These are phyloP conservation scores for Aspergillus neotritici DNA, from an alignment of 2,329 filamentous ascomycete species.

Conservation along the genomic window DNA sequence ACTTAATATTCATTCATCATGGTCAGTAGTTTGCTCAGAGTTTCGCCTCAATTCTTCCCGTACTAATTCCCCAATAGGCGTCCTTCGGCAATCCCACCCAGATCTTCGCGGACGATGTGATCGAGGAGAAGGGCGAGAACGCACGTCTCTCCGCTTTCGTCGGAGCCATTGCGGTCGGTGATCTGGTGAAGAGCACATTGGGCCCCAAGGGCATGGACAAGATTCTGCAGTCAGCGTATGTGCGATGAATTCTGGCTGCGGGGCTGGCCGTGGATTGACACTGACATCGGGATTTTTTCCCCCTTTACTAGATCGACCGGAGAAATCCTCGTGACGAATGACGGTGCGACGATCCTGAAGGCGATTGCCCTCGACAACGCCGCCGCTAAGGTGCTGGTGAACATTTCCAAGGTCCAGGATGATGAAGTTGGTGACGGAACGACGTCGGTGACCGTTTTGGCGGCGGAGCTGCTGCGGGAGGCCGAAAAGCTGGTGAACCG, in stretches of 20 bases:
- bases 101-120: constrained; percentile 96
- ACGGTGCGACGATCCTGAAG: constrained; percentile 97
- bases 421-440: constrained; percentile 98
- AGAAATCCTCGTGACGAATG: constrained; percentile 97
- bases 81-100: constrained; percentile 71
- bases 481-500: constrained; percentile 95
- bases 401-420: constrained; percentile 98
- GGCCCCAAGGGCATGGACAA: constrained; percentile 99
- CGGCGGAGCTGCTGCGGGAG: constrained; percentile 89
- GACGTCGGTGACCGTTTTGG: constrained; percentile 93
- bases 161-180: constrained; percentile 93
- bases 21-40: constrained; percentile 16
- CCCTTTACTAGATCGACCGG: constrained; percentile 66
- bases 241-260: constrained; percentile 22
- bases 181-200: constrained; percentile 93
- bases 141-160: constrained; percentile 97
- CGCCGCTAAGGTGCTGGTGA: constrained; percentile 95
- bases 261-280: constrained; percentile 7
- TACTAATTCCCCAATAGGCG: constrained; percentile 23
- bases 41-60: constrained; percentile 5
- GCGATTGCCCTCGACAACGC: constrained; percentile 98
- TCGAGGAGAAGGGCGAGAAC: constrained; percentile 98
- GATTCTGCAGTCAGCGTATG: constrained; percentile 89
- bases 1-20: constrained; percentile 20
- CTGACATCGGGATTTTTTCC: no score